Evolutionary conservation across 2,329 filamentous ascomycete species (phyloP).

Genomic region (Botrytis aclada): DNA sequence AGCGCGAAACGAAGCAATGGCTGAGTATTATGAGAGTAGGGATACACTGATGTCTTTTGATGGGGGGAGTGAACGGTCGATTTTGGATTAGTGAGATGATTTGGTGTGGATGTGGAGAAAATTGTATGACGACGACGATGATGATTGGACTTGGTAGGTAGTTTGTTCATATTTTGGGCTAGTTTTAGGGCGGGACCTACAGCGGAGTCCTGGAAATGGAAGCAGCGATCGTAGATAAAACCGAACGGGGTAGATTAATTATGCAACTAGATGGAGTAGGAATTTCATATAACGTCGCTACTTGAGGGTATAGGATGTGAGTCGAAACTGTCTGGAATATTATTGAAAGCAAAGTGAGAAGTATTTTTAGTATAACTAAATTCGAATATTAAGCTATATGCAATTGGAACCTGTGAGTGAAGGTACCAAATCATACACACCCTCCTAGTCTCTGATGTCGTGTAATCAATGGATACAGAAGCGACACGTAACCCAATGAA

Average conservation of each 20-base stretch:
- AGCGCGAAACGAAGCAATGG: background rate
- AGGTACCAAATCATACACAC: background rate
- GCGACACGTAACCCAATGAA: background rate
- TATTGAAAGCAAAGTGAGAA: background rate
- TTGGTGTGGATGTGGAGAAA: background rate
- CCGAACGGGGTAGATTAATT: rapidly evolving
- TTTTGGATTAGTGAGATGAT: background rate
- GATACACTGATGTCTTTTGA: background rate
- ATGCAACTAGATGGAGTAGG: rapidly evolving
- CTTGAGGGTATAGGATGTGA: background rate
- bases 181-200: background rate
- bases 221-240: background rate
- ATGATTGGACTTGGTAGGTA: background rate
- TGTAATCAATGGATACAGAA: rapidly evolving
- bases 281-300: background rate
- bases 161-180: background rate
- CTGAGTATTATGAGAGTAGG: background rate
- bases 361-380: background rate
- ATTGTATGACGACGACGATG: background rate
- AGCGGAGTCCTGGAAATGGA: background rate
- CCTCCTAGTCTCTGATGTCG: background rate
- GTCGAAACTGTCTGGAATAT: background rate
- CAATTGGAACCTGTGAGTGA: rapidly evolving
- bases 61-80: background rate
- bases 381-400: background rate